Conservation (phyloP, 805 yeast species). For the Tetrapisispora fleetii region DNA sequence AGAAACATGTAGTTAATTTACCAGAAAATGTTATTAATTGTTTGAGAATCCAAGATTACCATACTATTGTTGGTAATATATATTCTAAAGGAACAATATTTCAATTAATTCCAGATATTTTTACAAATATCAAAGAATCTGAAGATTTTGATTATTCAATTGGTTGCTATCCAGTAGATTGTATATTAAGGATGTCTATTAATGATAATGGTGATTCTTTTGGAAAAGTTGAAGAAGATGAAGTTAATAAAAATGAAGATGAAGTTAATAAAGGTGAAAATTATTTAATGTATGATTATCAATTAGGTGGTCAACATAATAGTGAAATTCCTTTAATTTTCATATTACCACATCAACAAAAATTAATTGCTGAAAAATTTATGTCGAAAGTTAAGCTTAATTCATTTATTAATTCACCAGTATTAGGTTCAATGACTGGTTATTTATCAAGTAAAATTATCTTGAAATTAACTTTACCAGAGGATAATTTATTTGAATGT, state of each 20-base stretch:
- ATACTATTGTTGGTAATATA: background rate
- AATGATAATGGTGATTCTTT: background rate
- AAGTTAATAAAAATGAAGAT: background rate
- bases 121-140: background rate
- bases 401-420: slow-evolving; percentile 35
- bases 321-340: slow-evolving; percentile 39
- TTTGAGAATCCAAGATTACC: background rate
- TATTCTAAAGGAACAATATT: slow-evolving; percentile 2
- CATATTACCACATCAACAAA: slow-evolving; percentile 55
- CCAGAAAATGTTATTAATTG: background rate
- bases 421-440: slow-evolving; percentile 37
- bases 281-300: slow-evolving; percentile 27
- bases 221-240: background rate
- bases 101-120: slow-evolving; percentile 2
- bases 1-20: slow-evolving; percentile 11
- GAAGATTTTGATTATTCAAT: slow-evolving; percentile 46
- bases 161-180: slow-evolving; percentile 46
- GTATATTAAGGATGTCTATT: slow-evolving; percentile 8
- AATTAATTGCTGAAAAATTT: slow-evolving; percentile 27
- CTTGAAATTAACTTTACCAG: slow-evolving; percentile 12
- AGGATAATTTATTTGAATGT: background rate
- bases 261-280: background rate
- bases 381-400: background rate
- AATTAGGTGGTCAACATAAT: slow-evolving; percentile 36
- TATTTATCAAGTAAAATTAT: slow-evolving; percentile 29